Evolutionary conservation across 495 filamentous ascomycete genomes (phyloP).

Genomic region (Trichoderma gamsii): DNA sequence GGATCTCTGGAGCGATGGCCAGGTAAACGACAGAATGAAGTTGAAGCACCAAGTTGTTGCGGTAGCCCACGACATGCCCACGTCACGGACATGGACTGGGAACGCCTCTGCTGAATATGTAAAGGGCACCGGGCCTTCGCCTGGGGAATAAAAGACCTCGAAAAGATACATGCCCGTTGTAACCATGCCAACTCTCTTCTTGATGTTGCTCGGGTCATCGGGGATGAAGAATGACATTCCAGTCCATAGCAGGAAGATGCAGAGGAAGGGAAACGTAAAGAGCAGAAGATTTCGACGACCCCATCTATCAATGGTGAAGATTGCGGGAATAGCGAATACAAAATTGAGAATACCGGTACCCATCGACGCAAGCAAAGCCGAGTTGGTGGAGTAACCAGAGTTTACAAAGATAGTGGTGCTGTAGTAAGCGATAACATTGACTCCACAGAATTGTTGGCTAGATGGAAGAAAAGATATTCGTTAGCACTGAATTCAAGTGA

Average conservation of each 20-base stretch:
- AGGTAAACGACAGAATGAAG: slow-evolving; percentile 59
- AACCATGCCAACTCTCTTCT: slow-evolving; percentile 49
- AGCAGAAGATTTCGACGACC: slow-evolving; percentile 75
- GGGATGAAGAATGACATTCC: slow-evolving; percentile 77
- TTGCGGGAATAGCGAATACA: slow-evolving; percentile 68
- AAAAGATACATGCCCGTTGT: slow-evolving; percentile 70
- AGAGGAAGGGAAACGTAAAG: slow-evolving; percentile 72
- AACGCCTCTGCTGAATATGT: slow-evolving; percentile 79
- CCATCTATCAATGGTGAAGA: slow-evolving; percentile 79
- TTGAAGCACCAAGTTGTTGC: slow-evolving; percentile 69
- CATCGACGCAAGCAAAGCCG: slow-evolving; percentile 60
- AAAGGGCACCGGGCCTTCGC: slow-evolving; percentile 77
- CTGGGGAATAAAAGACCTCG: slow-evolving; percentile 69
- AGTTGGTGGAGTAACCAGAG: slow-evolving; percentile 48
- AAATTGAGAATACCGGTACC: slow-evolving; percentile 77
- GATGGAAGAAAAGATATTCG: slow-evolving; percentile 63
- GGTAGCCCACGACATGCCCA: slow-evolving; percentile 63
- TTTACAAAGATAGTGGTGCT: slow-evolving; percentile 57
- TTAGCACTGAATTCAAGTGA: neutral
- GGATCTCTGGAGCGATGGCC: slow-evolving; percentile 48
- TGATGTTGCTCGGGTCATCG: slow-evolving; percentile 22
- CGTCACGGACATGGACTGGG: slow-evolving; percentile 65
- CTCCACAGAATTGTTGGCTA: slow-evolving; percentile 71
- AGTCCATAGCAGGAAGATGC: slow-evolving; percentile 65
- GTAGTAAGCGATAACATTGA: slow-evolving; percentile 67